Percentiles rank a stretch among this genome's conserved stretches.
Conservation (phyloP, 495 filamentous ascomycete species). For the Peziza echinospora region DNA sequence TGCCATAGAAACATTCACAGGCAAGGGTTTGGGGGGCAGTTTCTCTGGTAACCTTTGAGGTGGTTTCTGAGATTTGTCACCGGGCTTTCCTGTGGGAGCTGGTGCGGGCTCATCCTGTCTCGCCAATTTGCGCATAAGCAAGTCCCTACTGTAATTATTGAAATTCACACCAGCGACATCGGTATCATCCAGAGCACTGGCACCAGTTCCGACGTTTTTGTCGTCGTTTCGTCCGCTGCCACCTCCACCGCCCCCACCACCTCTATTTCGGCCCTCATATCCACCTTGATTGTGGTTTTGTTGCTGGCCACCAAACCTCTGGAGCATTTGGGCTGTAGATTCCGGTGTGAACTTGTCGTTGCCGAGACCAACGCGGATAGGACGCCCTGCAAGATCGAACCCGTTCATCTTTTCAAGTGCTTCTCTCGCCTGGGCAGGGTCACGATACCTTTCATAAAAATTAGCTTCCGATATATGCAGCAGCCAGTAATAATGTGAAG, state of each 20-base stretch:
- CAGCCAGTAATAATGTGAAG: too few relatives aligned
- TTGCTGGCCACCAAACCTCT: slow-evolving; percentile 62
- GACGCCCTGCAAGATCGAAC: slow-evolving; percentile 92
- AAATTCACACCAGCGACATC: slow-evolving; percentile 97
- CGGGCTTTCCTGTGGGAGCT: slow-evolving; percentile 20
- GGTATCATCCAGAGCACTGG: slow-evolving; percentile 91
- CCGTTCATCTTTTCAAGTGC: slow-evolving; percentile 98
- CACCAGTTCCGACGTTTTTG: slow-evolving; percentile 57
- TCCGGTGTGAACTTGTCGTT: slow-evolving; percentile 99
- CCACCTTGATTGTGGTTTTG: slow-evolving; percentile 48
- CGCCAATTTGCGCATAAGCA: slow-evolving; percentile 92
- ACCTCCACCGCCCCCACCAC: slow-evolving; percentile 36
- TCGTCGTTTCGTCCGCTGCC: slow-evolving; percentile 84
- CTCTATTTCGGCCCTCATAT: neutral
- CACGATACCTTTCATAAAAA: slow-evolving; percentile 48
- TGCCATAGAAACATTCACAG: slow-evolving; percentile 74
- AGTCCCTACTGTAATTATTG: slow-evolving; percentile 95
- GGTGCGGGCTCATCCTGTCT: slow-evolving; percentile 70
- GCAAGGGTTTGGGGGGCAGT: slow-evolving; percentile 61
- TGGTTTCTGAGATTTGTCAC: slow-evolving; percentile 20
- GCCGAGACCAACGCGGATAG: slow-evolving; percentile 95
- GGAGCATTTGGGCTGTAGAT: slow-evolving; percentile 73
- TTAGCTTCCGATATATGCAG: slow-evolving; percentile 23
- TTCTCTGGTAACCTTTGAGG: slow-evolving; percentile 40
- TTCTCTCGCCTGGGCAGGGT: slow-evolving; percentile 76